Evolutionary conservation across 345 rosid species (phyloP), one percentile per base, ranked within the genome.

Genomic region (Salix dunnii): DNA sequence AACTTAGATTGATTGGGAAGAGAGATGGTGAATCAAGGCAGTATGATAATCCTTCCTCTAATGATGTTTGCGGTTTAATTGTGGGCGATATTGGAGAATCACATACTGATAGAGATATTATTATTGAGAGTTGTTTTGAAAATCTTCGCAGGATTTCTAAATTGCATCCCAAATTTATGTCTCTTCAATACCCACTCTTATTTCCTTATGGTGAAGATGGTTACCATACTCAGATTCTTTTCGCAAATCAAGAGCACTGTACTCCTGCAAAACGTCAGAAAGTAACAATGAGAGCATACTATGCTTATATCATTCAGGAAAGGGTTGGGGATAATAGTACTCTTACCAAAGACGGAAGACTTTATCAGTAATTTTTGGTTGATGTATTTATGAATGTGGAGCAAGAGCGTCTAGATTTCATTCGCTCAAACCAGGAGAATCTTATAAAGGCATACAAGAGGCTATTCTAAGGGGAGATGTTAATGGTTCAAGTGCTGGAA

Each of bases 271-370:
- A 27, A 16, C 13, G 7, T 0, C 13, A 4, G 3, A 28, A 6
- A 4, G 30, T 27, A 11, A 0, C 68, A 0, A 64, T 64, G 68
- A 30, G 38, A 14, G 68, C 31, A 0, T 64, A 25, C 3, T 64
- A 25, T 64, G 68, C 35, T 11, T 64, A 25, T 16, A 2, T 9
- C 3, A 28, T 64, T 28, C 20, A 64, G 0, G 68, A 64, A 14
- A 27, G 43, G 6, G 0, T 2, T 0, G 2, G 3, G 2, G 7
- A 71, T 0, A 2, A 0, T 2, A 4, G 6, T 2, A 40, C 16
- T 2, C 28, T 68, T 7, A 3, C 3, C 1, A 21, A 36, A 20
- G 51, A 30, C 0, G 71, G 20, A 3, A 5, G 14, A 7, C 2
- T 68, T 2, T 68, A 9, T 18, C 48, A 40, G 23, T 7, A 68